Conservation (phyloP, 78 protist species). For the Dictyostelium brefeldianum region DNA sequence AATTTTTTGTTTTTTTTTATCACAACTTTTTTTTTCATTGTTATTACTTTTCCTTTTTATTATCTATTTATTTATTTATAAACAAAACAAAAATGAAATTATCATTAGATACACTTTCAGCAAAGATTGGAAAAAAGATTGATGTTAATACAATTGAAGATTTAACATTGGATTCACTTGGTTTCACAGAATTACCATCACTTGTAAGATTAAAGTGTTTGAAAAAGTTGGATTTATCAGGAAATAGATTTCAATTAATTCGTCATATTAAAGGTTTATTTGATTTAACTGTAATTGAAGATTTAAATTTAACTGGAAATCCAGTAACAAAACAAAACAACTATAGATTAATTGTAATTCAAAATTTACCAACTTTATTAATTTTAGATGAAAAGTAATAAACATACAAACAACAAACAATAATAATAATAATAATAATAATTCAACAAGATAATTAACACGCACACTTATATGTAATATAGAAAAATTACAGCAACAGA, state of each 20-base stretch:
- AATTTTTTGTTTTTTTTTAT: too few species aligned
- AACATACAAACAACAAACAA: too few species aligned
- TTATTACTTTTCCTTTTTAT: too few species aligned
- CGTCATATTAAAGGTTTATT: slow-evolving; percentile 73
- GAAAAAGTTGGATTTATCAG: slow-evolving; percentile 31
- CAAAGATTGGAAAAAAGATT: slow-evolving; percentile 52
- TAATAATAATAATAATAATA: not conserved
- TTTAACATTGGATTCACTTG: not conserved
- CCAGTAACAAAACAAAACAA: slow-evolving; percentile 46
- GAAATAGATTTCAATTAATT: slow-evolving; percentile 54
- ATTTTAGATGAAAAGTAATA: slow-evolving; percentile 44
- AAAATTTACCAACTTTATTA: slow-evolving; percentile 51
- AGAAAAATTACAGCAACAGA: slow-evolving; percentile 29
- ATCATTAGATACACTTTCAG: slow-evolving; percentile 45
- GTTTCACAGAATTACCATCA: slow-evolving; percentile 48
- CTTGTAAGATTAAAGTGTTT: slow-evolving; percentile 49
- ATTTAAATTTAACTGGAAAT: slow-evolving; percentile 47
- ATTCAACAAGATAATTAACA: not conserved
- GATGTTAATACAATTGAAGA: slow-evolving; percentile 54
- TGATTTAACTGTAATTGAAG: slow-evolving; percentile 41
- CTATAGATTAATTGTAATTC: slow-evolving; percentile 32
- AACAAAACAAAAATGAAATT: not conserved
- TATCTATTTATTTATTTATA: too few species aligned
- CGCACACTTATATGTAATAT: not conserved
- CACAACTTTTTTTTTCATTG: too few species aligned